These are phyloP conservation scores for Pseudogymnoascus sp. DNA, from an alignment of 2,329 filamentous ascomycete species.

Conservation along the genomic window DNA sequence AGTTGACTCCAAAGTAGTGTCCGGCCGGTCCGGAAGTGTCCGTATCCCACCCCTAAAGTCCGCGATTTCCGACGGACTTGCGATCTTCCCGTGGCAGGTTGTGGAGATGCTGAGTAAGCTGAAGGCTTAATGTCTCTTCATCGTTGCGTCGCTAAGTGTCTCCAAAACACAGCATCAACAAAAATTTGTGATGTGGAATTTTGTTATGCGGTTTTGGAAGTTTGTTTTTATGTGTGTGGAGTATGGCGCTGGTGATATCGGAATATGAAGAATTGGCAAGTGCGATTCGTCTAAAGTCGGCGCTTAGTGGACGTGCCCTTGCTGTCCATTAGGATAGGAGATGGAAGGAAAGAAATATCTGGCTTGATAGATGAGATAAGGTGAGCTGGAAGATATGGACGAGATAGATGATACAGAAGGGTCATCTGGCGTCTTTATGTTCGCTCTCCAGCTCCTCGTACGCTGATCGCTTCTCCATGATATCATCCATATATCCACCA, in stretches of 20 bases:
- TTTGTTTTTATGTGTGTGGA: too few relatives aligned
- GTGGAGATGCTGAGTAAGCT: not conserved
- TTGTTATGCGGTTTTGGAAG: not conserved
- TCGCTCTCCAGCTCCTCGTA: not conserved
- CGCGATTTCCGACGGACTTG: not conserved
- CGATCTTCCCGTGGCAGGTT: constrained; percentile 7
- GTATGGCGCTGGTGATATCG: not conserved
- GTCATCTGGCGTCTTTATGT: not conserved
- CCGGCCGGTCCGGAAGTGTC: not conserved
- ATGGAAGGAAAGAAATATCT: not conserved
- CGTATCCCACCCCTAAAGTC: not conserved
- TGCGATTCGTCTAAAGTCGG: not conserved
- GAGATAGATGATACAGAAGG: not conserved
- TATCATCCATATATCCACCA: not conserved
- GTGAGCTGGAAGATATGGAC: not conserved
- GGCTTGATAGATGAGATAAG: not conserved
- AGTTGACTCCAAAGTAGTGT: not conserved
- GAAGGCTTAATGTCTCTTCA: not conserved
- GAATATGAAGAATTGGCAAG: not conserved
- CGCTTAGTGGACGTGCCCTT: too few relatives aligned
- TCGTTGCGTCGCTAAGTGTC: not conserved
- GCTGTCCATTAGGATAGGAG: not conserved
- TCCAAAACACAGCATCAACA: not conserved
- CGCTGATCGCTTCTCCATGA: not conserved
- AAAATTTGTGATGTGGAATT: not conserved